Conservation (phyloP, 495 filamentous ascomycete genomes). For the Penicillium arizonense region DNA sequence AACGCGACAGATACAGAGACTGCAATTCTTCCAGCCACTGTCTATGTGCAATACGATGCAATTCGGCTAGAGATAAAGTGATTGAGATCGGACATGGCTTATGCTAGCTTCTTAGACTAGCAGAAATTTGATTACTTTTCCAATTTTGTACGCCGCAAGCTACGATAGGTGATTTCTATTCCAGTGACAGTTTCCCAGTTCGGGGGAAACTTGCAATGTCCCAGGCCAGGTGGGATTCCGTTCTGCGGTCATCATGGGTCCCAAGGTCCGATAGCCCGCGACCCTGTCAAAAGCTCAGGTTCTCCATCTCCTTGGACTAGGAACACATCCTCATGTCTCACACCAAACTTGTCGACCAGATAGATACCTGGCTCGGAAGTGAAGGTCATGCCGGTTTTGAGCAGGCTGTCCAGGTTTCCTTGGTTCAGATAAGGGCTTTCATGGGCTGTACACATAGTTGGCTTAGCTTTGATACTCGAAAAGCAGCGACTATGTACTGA, state of each 20-base stretch:
- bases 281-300: slow-evolving; percentile 45
- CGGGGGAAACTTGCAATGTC: no score
- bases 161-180: no score
- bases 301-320: slow-evolving; percentile 45
- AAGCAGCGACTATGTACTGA: not conserved
- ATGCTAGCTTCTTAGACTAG: not conserved
- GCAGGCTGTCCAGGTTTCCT: slow-evolving; percentile 38
- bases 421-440: slow-evolving; percentile 57
- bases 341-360: slow-evolving; percentile 51
- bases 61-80: slow-evolving; percentile 47
- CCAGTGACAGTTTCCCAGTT: no score
- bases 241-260: slow-evolving; percentile 33
- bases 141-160: not conserved
- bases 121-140: not conserved
- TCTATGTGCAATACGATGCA: slow-evolving; percentile 61
- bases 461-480: not conserved
- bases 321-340: slow-evolving; percentile 53
- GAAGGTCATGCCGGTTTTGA: slow-evolving; percentile 53
- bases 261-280: slow-evolving; percentile 43
- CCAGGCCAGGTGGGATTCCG: no score
- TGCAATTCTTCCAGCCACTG: slow-evolving; percentile 45
- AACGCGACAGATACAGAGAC: slow-evolving; percentile 55
- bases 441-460: slow-evolving; percentile 33
- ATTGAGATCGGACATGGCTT: not conserved
- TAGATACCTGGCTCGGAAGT: slow-evolving; percentile 58